Percentiles rank a stretch among this genome's conserved stretches.
phyloP scores from a whole-genome alignment of 192 early-diverging fungal genomes.

The Podila epigama region DNA sequence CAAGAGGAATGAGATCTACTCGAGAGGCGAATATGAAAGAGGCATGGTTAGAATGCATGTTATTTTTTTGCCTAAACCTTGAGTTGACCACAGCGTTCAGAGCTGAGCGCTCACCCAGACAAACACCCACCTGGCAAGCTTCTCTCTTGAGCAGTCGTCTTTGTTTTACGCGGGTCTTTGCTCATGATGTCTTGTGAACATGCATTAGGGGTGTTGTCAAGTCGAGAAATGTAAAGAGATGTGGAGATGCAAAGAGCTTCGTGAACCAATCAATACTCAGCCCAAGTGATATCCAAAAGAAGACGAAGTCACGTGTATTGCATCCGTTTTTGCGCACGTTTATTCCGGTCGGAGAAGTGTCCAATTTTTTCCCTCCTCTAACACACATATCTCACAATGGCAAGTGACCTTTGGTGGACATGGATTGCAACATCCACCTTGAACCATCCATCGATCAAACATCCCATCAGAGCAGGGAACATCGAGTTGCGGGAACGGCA shows the following conservation, averaged over 20 bases:
- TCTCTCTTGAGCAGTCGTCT: slow-evolving; percentile 11
- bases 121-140: background rate
- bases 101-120: background rate
- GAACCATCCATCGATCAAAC: background rate
- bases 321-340: too few species aligned
- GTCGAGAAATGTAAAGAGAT: too few species aligned
- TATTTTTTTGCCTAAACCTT: too few species aligned
- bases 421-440: background rate
- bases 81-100: slow-evolving; percentile 4
- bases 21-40: background rate
- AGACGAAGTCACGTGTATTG: too few species aligned
- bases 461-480: background rate
- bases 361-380: background rate
- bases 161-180: slow-evolving; percentile 40
- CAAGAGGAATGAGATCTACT: background rate
- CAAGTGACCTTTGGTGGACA: background rate
- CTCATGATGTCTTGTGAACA: slow-evolving; percentile 18
- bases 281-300: too few species aligned
- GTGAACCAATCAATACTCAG: too few species aligned
- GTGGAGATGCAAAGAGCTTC: too few species aligned
- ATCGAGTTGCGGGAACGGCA: background rate
- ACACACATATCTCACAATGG: slow-evolving; percentile 6
- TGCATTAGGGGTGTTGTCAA: too few species aligned
- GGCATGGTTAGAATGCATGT: too few species aligned
- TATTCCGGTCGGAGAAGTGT: background rate